phyloP scores from a whole-genome alignment of 306 rosid species.

The Inga oerstediana region DNA sequence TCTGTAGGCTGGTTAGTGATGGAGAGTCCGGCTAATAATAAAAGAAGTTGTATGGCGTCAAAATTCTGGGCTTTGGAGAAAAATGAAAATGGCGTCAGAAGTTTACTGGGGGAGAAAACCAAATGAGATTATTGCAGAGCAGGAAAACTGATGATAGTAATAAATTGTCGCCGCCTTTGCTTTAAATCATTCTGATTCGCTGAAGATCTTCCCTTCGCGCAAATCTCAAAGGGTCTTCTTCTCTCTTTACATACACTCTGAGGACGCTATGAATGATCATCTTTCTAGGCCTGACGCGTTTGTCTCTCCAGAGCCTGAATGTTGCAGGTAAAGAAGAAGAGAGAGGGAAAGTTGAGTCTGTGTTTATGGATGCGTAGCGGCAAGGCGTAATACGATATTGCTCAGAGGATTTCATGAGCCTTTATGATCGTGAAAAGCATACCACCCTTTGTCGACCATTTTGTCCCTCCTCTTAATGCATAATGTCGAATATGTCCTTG shows the following conservation, averaged over 20 bases:
- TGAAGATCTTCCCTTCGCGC: slow-evolving; percentile 61
- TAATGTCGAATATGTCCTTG: not conserved
- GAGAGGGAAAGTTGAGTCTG: slow-evolving; percentile 13
- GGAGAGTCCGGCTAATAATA: not conserved
- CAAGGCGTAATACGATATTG: slow-evolving; percentile 38
- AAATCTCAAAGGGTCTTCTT: slow-evolving; percentile 59
- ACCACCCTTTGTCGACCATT: slow-evolving; percentile 49
- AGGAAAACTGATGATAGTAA: not conserved
- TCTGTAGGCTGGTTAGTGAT: not conserved
- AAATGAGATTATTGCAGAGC: slow-evolving; percentile 23
- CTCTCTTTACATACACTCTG: not conserved
- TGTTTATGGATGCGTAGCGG: not conserved
- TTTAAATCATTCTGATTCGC: slow-evolving; percentile 56
- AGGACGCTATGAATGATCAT: slow-evolving; percentile 36
- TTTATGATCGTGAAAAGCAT: slow-evolving; percentile 59
- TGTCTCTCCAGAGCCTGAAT: slow-evolving; percentile 38
- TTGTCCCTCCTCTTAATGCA: slow-evolving; percentile 23
- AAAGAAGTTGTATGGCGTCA: slow-evolving; percentile 5
- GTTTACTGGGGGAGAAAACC: not conserved
- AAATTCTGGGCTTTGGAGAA: not conserved
- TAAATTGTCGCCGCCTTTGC: slow-evolving; percentile 87
- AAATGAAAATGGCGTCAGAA: slow-evolving; percentile 1
- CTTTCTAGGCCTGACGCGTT: slow-evolving; percentile 48
- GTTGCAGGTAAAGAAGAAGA: slow-evolving; percentile 34
- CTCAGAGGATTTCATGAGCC: slow-evolving; percentile 35